These are phyloP conservation scores for Ambrosia artemisiifolia DNA, from an alignment of 129 eudicot species.

Conservation along the genomic window DNA sequence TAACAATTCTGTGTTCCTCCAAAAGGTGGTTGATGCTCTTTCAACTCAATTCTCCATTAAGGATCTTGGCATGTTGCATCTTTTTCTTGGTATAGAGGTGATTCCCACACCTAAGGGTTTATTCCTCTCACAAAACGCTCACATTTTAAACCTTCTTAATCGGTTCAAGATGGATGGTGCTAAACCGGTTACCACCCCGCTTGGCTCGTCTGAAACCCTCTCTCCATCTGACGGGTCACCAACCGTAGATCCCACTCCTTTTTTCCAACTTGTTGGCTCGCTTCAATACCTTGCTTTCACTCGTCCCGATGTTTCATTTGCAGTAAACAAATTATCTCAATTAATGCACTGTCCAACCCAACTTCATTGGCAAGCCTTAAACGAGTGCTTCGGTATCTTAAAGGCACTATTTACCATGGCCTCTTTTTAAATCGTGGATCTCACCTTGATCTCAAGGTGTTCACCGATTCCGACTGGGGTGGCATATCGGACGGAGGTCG, in stretches of 20 bases:
- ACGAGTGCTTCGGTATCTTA: no score
- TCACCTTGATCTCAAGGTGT: not conserved
- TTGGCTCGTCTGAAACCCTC: not conserved
- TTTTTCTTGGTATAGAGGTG: not conserved
- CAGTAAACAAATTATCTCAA: not conserved
- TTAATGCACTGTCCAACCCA: not conserved
- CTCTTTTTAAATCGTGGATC: not conserved
- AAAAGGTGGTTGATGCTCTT: not conserved
- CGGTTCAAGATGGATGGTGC: not conserved
- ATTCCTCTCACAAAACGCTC: not conserved
- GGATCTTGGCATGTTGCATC: not conserved
- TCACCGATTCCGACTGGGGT: not conserved
- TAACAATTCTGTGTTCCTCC: not conserved
- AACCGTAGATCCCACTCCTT: not conserved
- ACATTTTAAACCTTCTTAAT: not conserved
- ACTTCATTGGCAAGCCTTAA: no score
- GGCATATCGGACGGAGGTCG: no score
- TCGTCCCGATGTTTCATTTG: not conserved
- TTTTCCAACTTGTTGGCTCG: not conserved
- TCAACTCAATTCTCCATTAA: not conserved
- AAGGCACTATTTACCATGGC: no score
- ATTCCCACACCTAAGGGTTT: not conserved
- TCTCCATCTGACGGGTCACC: not conserved
- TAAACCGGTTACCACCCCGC: not conserved
- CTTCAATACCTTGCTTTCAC: not conserved